A percentile compares a stretch with the other conserved stretches of the same genome.
Evolutionary conservation across 2,329 filamentous ascomycete genomes (phyloP).

Genomic region (Raffaelea arxii): DNA sequence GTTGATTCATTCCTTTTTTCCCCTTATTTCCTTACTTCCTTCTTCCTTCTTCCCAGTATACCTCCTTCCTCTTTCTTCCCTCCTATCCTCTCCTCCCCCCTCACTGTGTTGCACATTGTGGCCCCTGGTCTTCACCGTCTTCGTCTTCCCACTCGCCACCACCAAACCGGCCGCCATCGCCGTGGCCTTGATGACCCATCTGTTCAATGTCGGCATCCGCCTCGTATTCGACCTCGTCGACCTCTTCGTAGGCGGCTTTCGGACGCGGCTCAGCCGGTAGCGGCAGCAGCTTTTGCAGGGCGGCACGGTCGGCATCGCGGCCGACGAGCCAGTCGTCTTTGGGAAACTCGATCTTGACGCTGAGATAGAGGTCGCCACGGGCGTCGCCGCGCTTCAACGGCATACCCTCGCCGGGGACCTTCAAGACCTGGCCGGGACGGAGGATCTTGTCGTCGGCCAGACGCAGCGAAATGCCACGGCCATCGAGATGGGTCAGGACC

Average conservation of each 20-base stretch:
- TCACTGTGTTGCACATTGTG: constrained; percentile 69
- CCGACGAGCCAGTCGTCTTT: constrained; percentile 73
- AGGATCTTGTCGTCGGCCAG: constrained; percentile 76
- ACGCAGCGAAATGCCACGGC: constrained; percentile 74
- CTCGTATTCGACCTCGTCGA: constrained; percentile 78
- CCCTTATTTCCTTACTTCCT: too few species aligned
- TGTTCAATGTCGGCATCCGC: constrained; percentile 75
- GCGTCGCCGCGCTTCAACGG: constrained; percentile 75
- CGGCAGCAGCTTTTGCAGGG: constrained; percentile 68
- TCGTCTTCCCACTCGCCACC: constrained; percentile 62
- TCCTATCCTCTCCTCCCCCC: too few species aligned
- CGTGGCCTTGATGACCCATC: constrained; percentile 32
- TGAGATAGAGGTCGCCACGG: constrained; percentile 79
- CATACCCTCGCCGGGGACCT: constrained; percentile 87
- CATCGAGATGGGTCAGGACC: constrained; percentile 86
- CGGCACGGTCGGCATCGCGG: constrained; percentile 59
- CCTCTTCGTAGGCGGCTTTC: constrained; percentile 60
- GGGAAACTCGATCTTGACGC: constrained; percentile 81
- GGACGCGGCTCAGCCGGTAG: constrained; percentile 43
- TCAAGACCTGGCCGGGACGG: constrained; percentile 74
- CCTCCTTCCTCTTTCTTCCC: too few species aligned
- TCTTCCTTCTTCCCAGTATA: too few species aligned
- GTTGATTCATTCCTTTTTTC: too few species aligned
- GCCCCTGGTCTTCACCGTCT: constrained; percentile 53
- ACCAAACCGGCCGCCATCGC: constrained; percentile 34